Percentiles rank a stretch among this genome's conserved stretches.
Evolutionary conservation across 1,139 yeast species (phyloP).

Genomic region (Suhomyces terraborum): DNA sequence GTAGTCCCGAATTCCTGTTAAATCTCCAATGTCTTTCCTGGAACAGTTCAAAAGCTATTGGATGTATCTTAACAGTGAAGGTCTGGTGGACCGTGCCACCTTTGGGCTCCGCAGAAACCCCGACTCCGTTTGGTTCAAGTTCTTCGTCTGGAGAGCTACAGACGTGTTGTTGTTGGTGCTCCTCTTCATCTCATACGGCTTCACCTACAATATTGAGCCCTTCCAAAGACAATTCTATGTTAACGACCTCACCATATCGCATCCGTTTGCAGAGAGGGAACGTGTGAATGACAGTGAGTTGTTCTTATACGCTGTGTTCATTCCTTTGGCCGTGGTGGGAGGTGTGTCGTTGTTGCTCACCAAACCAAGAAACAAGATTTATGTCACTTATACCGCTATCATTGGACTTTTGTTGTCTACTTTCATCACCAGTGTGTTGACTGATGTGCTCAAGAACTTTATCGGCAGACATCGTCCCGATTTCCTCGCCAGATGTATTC

Average conservation of each 20-base stretch:
- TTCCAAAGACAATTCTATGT: conserved; percentile 68
- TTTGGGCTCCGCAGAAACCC: conserved; percentile 46
- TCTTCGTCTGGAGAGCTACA: conserved; percentile 60
- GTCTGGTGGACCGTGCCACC: conserved; percentile 46
- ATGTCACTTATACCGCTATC: conserved; percentile 42
- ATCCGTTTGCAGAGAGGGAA: conserved; percentile 49
- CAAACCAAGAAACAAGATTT: conserved; percentile 37
- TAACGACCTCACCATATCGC: conserved; percentile 43
- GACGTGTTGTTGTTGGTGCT: conserved; percentile 51
- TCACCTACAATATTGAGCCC: conserved; percentile 55
- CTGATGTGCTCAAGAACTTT: conserved; percentile 63
- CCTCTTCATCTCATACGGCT: conserved; percentile 44
- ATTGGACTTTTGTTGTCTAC: conserved; percentile 44
- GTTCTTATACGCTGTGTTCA: conserved; percentile 39
- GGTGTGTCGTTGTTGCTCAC: conserved; percentile 31
- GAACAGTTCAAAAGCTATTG: conserved; percentile 6
- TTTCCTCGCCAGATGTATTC: conserved; percentile 69
- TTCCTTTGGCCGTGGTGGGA: conserved; percentile 37
- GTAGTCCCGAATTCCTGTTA: not conserved
- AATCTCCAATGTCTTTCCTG: conserved; percentile 1
- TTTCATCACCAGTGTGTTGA: conserved; percentile 43
- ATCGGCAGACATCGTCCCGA: conserved; percentile 82
- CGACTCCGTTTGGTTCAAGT: conserved; percentile 21
- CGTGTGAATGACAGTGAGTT: conserved; percentile 39
- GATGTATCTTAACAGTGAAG: conserved; percentile 16